A percentile compares a stretch with the other conserved stretches of the same genome.
Conservation (phyloP, 345 rosid species). For the Limnanthes douglasii region DNA sequence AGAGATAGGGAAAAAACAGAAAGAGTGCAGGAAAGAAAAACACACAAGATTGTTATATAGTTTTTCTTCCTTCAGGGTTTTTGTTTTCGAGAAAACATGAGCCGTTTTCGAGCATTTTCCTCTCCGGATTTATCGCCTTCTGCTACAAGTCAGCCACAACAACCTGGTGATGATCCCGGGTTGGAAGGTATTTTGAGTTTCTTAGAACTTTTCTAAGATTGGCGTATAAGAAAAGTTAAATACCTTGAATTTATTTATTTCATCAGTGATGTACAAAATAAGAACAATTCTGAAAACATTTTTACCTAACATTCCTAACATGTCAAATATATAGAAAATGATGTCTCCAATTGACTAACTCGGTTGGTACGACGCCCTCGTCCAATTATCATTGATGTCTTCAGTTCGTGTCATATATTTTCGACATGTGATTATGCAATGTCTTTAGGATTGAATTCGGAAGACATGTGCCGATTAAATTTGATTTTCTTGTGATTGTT, state of each 20-base stretch:
- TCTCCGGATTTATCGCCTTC: slow-evolving; percentile 30
- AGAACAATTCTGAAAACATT: background rate
- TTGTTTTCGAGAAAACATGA: slow-evolving; percentile 6
- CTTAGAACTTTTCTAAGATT: background rate
- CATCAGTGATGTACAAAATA: background rate
- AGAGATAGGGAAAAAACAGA: too few species aligned
- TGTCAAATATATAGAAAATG: background rate
- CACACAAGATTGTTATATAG: slow-evolving; percentile 5
- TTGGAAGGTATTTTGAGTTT: slow-evolving; percentile 31
- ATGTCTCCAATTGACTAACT: background rate
- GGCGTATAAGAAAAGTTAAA: background rate
- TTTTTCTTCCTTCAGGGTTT: slow-evolving; percentile 2
- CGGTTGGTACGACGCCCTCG: too few species aligned
- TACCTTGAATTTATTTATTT: background rate
- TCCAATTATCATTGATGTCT: too few species aligned
- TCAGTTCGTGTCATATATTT: too few species aligned
- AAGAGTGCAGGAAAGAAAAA: too few species aligned
- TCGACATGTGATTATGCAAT: background rate
- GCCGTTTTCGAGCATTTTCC: slow-evolving; percentile 24
- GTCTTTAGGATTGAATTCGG: too few species aligned
- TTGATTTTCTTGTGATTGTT: background rate
- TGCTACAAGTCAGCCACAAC: slow-evolving; percentile 8
- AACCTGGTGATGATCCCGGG: slow-evolving; percentile 19
- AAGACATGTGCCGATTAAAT: too few species aligned
- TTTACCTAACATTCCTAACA: background rate